A percentile compares a stretch with the other conserved stretches of the same genome.
phyloP scores from a whole-genome alignment of 2,329 filamentous ascomycete genomes.

The Thielaviopsis cerberus region DNA sequence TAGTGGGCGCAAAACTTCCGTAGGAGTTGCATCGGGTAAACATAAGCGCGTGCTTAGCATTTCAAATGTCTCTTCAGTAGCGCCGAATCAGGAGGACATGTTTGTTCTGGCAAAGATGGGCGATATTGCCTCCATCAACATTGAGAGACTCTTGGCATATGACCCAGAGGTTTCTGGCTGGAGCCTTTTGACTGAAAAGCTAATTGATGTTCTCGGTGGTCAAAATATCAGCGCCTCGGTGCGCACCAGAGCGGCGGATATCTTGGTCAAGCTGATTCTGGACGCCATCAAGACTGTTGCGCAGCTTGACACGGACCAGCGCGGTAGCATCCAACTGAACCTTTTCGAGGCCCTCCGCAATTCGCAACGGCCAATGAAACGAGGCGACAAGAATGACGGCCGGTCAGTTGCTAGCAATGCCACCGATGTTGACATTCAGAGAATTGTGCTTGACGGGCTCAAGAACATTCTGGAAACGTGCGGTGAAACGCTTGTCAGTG shows the following conservation, averaged over 20 bases:
- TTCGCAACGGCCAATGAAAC: slow-evolving; percentile 26
- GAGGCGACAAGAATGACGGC: not conserved
- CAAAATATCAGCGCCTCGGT: slow-evolving; percentile 31
- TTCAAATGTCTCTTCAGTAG: slow-evolving; percentile 25
- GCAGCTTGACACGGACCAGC: slow-evolving; percentile 29
- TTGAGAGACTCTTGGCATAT: slow-evolving; percentile 52
- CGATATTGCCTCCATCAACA: slow-evolving; percentile 55
- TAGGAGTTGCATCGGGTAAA: slow-evolving; percentile 21
- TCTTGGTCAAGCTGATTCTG: slow-evolving; percentile 38
- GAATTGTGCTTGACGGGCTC: slow-evolving; percentile 58
- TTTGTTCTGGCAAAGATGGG: slow-evolving; percentile 57
- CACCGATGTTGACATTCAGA: slow-evolving; percentile 63
- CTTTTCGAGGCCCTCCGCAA: slow-evolving; percentile 48
- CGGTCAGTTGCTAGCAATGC: slow-evolving; percentile 14
- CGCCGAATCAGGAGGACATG: slow-evolving; percentile 41
- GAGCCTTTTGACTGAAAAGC: slow-evolving; percentile 41
- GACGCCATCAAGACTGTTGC: slow-evolving; percentile 40
- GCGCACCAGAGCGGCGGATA: slow-evolving; percentile 42
- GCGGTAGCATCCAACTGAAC: slow-evolving; percentile 49
- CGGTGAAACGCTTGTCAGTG: slow-evolving; percentile 63
- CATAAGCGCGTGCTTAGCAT: slow-evolving; percentile 30
- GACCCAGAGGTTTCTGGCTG: slow-evolving; percentile 56
- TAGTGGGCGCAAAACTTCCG: slow-evolving; percentile 17
- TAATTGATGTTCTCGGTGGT: slow-evolving; percentile 33
- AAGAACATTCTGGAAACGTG: slow-evolving; percentile 73